Percentiles rank a stretch among this genome's conserved stretches.
Conservation (phyloP, 768 basidiomycete species). For the Paxillus involutus region DNA sequence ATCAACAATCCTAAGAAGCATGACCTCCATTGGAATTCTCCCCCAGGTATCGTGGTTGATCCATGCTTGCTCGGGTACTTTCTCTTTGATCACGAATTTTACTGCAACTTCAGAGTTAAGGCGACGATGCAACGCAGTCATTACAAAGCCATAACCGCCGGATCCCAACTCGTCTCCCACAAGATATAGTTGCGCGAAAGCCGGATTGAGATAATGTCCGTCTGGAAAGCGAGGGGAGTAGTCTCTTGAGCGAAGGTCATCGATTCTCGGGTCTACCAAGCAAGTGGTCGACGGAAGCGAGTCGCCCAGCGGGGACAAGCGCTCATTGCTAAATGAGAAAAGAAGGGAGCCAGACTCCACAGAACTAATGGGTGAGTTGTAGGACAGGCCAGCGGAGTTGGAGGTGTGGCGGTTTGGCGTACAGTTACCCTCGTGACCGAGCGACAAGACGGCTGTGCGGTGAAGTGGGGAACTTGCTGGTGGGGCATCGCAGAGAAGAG, state of each 20-base stretch:
- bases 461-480: background rate
- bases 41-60: conserved; percentile 61
- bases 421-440: background rate
- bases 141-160: conserved; percentile 95
- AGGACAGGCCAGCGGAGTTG: background rate
- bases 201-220: conserved; percentile 57
- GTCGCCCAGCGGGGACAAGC: background rate
- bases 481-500: background rate
- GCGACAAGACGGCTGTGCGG: background rate
- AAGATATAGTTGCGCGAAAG: conserved; percentile 59
- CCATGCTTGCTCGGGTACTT: conserved; percentile 52
- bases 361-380: background rate
- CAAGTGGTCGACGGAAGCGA: conserved; percentile 1
- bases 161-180: conserved; percentile 81
- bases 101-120: conserved; percentile 78
- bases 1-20: conserved; percentile 68
- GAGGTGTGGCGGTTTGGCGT: background rate
- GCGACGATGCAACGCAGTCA: conserved; percentile 70
- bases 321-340: conserved; percentile 13
- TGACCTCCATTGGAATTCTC: conserved; percentile 77
- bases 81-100: conserved; percentile 89
- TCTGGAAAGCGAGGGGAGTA: conserved; percentile 57
- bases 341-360: conserved; percentile 22
- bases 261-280: background rate
- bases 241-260: conserved; percentile 18